Evolutionary conservation across 129 eudicot species (phyloP).

Genomic region (Cynara cardunculus): DNA sequence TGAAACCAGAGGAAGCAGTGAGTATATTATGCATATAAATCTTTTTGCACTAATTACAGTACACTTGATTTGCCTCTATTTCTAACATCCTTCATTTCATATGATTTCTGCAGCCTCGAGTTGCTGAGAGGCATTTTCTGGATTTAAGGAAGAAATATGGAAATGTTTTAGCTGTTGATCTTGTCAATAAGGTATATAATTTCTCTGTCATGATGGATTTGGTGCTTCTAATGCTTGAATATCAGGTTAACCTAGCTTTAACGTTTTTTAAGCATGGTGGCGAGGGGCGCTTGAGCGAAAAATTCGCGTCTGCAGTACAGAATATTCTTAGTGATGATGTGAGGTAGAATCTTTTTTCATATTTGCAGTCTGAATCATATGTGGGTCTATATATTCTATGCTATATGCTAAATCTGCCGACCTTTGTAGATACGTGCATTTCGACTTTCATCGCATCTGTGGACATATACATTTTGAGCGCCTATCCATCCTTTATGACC

Average conservation of each 20-base stretch:
- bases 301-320: slow-evolving; percentile 63
- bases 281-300: slow-evolving; percentile 77
- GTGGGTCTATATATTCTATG: background rate
- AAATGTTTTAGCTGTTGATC: slow-evolving; percentile 87
- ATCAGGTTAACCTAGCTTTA: slow-evolving; percentile 6
- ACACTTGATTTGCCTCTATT: background rate
- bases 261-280: slow-evolving; percentile 64
- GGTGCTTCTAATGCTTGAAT: background rate
- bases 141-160: slow-evolving; percentile 93
- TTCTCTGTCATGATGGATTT: background rate
- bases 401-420: slow-evolving; percentile 13
- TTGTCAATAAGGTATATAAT: slow-evolving; percentile 70
- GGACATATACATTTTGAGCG: slow-evolving; percentile 87
- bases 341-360: slow-evolving; percentile 48
- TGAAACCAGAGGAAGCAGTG: slow-evolving; percentile 78
- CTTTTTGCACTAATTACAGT: background rate
- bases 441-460: slow-evolving; percentile 89
- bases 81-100: background rate
- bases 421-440: slow-evolving; percentile 76
- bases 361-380: background rate
- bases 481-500: slow-evolving; percentile 85
- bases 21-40: slow-evolving; percentile 31
- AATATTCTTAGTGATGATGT: slow-evolving; percentile 66
- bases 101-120: slow-evolving; percentile 59
- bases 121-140: slow-evolving; percentile 81